Evolutionary conservation across 192 early-diverging fungal species (phyloP).

Genomic region (Coemansia sp.): DNA sequence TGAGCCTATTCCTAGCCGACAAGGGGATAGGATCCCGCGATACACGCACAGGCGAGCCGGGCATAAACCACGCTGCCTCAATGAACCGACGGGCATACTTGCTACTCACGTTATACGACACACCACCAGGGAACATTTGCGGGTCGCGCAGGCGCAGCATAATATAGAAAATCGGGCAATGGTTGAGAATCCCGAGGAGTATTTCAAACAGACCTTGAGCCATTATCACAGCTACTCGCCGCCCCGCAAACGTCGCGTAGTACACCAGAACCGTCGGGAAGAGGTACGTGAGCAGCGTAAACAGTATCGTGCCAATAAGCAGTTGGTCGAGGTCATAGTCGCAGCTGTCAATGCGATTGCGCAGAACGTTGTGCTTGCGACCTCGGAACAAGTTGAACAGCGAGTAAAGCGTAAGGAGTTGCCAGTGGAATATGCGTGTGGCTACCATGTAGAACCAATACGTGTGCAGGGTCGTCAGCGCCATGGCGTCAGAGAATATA

Average conservation of each 20-base stretch:
- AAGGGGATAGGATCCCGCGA: slow-evolving; percentile 48
- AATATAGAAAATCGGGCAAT: slow-evolving; percentile 95
- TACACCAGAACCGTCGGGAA: slow-evolving; percentile 96
- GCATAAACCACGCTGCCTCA: slow-evolving; percentile 46
- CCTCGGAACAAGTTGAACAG: slow-evolving; percentile 93
- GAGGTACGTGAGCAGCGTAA: slow-evolving; percentile 88
- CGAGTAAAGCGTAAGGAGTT: slow-evolving; percentile 76
- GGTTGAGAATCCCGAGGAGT: slow-evolving; percentile 85
- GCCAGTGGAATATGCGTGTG: slow-evolving; percentile 91
- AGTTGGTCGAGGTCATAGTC: slow-evolving; percentile 96
- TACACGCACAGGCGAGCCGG: slow-evolving; percentile 37
- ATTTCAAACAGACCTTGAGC: slow-evolving; percentile 83
- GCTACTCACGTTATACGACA: slow-evolving; percentile 42
- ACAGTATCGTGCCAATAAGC: slow-evolving; percentile 88
- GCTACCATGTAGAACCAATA: slow-evolving; percentile 96
- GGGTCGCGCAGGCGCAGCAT: slow-evolving; percentile 86
- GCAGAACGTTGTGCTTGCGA: slow-evolving; percentile 69
- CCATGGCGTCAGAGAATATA: slow-evolving; percentile 78
- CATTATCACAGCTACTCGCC: slow-evolving; percentile 76
- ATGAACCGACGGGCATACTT: slow-evolving; percentile 28
- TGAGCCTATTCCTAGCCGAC: slow-evolving; percentile 31
- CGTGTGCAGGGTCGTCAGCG: slow-evolving; percentile 85
- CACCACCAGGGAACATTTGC: slow-evolving; percentile 76
- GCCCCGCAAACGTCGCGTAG: slow-evolving; percentile 84
- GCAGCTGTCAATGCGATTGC: slow-evolving; percentile 89